phyloP scores from a whole-genome alignment of 306 rosid genomes.

The Casuarina glauca region DNA sequence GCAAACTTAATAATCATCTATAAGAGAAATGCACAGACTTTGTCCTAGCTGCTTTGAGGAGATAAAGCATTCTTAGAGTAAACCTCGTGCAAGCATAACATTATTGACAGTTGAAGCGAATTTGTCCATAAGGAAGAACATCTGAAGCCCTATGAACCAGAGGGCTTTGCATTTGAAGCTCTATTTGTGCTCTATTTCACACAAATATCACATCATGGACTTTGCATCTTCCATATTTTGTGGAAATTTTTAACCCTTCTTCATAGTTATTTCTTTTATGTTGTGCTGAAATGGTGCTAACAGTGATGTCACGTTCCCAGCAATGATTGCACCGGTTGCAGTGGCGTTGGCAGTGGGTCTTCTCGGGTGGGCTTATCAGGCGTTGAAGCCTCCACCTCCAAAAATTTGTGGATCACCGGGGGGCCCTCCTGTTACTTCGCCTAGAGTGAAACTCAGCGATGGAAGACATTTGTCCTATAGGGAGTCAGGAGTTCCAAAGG shows the following conservation, averaged over 20 bases:
- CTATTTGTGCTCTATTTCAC: neutral
- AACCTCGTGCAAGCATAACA: neutral
- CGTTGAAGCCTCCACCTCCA: constrained; percentile 61
- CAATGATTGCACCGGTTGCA: constrained; percentile 55
- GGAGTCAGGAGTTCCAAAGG: constrained; percentile 66
- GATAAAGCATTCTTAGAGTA: neutral
- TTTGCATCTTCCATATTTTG: neutral
- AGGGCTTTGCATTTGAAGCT: neutral
- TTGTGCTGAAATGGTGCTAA: neutral
- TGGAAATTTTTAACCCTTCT: neutral
- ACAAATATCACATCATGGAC: neutral
- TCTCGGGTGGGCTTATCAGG: constrained; percentile 53
- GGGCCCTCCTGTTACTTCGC: constrained; percentile 68
- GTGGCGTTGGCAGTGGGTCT: constrained; percentile 54
- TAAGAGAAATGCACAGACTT: neutral
- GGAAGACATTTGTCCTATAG: constrained; percentile 82
- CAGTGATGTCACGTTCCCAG: constrained; percentile 23
- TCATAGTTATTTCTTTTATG: neutral
- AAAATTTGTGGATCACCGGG: constrained; percentile 57
- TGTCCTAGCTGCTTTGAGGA: neutral
- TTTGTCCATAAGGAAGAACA: neutral
- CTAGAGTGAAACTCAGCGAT: constrained; percentile 65
- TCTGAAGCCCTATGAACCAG: neutral
- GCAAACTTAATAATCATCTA: neutral
- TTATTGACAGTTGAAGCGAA: neutral